Evolutionary conservation across 148 eudicot species (phyloP), one percentile per base, ranked within the genome.

Genomic region (Cornus controversa): DNA sequence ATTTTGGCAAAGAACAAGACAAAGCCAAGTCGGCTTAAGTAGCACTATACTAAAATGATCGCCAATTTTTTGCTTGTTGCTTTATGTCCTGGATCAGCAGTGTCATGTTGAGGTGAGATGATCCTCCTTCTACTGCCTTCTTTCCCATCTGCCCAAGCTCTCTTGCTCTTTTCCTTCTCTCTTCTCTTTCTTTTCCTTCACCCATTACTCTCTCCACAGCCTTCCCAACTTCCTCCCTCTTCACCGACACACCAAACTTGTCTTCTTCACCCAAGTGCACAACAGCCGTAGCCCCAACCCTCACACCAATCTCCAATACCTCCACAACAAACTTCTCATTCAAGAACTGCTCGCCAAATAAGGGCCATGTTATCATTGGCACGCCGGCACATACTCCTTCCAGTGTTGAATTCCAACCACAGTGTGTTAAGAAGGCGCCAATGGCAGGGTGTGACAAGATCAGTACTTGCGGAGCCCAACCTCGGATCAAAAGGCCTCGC

Each of bases 381-480:
- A 89, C 62, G 23, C 90, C 89, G 0, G 82, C 74, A 15, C 78
- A 62, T 2, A 89, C 70, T 0, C 89, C 83, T 75, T 89, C 92
- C 34, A 87, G 23, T 8, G 87, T 85, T 22, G 90, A 89, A 66
- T 87, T 89, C 90, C 92, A 89, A 8, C 90, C 90, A 62, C 92
- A 89, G 37, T 89, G 92, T 1, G 90, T 85, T 29, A 87, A 71
- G 75, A 89, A 87, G 26, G 84, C 85, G 15, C 87, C 90, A 0
- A 79, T 70, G 6, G 92, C 71, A 5, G 74, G 71, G 71, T 86
- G 92, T 42, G 87, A 77, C 25, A 89, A 37, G 57, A 89, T 87
- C 10, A 89, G 64, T 37, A 85, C 84, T 67, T 89, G 88, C 4
- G 92, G 90, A 22, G 90, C 87, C 90, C 90, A 87, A 9, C 90